These are phyloP conservation scores for Silene vulgaris DNA, from an alignment of 179 eudicot species.

Conservation along the genomic window DNA sequence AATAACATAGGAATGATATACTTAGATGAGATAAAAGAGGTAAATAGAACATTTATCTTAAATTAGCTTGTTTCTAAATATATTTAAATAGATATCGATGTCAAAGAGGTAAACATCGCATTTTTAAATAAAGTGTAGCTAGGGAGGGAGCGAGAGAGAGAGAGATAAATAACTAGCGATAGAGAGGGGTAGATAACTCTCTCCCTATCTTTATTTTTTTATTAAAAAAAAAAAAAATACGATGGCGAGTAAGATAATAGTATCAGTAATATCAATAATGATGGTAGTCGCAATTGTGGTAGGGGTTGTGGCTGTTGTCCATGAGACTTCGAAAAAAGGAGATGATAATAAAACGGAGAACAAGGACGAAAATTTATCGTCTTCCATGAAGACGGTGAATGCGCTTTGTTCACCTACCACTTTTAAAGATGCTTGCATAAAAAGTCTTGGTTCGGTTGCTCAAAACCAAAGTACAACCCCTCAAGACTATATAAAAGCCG, in stretches of 20 bases:
- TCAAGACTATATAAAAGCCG: constrained; percentile 35
- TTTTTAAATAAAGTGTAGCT: neutral
- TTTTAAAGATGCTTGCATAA: constrained; percentile 34
- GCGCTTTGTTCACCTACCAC: constrained; percentile 35
- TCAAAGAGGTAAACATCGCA: neutral
- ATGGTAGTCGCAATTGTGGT: constrained; percentile 37
- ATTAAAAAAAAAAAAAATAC: neutral
- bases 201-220: constrained; percentile 15
- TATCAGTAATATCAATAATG: constrained; percentile 32
- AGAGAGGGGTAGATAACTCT: constrained; percentile 11
- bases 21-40: neutral
- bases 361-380: constrained; percentile 27
- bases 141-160: constrained; percentile 13
- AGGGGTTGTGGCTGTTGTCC: constrained; percentile 35
- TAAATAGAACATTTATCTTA: neutral
- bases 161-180: neutral
- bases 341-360: constrained; percentile 1
- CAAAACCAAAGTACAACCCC: constrained; percentile 39
- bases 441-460: constrained; percentile 30
- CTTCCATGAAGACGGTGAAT: constrained; percentile 33
- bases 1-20: too few species aligned
- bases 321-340: constrained; percentile 6
- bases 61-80: neutral
- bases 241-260: constrained; percentile 29
- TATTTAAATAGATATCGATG: neutral